phyloP scores from a whole-genome alignment of 169 alveolate genomes.

The Eimeria brunetti region DNA sequence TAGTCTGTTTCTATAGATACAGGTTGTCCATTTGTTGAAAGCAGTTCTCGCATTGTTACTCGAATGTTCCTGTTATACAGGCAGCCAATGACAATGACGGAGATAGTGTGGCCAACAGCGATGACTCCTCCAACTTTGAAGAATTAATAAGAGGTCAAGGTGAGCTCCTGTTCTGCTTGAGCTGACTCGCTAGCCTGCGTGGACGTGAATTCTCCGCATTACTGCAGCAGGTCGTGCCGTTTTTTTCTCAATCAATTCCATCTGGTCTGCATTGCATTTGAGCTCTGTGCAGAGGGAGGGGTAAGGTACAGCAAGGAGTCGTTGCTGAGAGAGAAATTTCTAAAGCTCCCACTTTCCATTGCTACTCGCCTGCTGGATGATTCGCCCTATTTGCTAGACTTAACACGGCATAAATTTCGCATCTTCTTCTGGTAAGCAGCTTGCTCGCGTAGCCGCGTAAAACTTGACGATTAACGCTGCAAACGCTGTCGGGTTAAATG shows the following conservation, averaged over 20 bases:
- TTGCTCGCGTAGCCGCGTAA: background rate
- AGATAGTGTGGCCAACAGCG: slow-evolving; percentile 21
- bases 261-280: background rate
- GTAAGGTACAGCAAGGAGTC: slow-evolving; percentile 42
- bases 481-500: background rate
- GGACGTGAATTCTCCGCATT: background rate
- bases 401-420: slow-evolving; percentile 68
- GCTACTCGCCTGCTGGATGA: slow-evolving; percentile 75
- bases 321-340: slow-evolving; percentile 56
- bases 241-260: background rate
- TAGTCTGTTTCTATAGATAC: background rate
- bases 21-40: background rate
- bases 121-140: background rate
- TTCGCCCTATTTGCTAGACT: slow-evolving; percentile 62
- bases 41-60: background rate
- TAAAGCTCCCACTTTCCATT: slow-evolving; percentile 54
- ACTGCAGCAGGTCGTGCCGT: background rate
- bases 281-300: background rate
- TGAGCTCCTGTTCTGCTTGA: background rate
- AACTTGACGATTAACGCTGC: background rate
- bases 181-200: background rate
- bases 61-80: background rate
- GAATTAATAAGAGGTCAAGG: slow-evolving; percentile 11
- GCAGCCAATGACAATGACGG: slow-evolving; percentile 11
- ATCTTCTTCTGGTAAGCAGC: slow-evolving; percentile 49